Evolutionary conservation across 192 early-diverging fungal genomes (phyloP), one percentile per base, ranked within the genome.

Genomic region (Coemansia sp.): DNA sequence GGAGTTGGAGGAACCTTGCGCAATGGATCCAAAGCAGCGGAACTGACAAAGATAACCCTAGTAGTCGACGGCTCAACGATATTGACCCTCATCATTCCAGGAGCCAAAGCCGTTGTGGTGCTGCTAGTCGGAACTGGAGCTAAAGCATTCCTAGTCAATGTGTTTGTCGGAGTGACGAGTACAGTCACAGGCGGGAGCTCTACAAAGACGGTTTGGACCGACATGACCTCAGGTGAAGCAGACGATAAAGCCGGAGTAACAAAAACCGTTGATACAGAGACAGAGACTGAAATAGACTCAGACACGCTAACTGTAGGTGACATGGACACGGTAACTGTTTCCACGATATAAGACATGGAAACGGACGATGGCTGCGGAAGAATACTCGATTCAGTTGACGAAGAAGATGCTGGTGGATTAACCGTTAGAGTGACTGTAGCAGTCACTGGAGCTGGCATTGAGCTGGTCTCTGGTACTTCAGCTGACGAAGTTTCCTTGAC

Each of bases 401-500:
- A 50, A 22, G 47, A 43, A 43, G 40, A 41, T 8, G 40, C 9
- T 41, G 40, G 13, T 13, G 3, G 22, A 3, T 50, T 20, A 6
- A 50, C 47, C 9, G 47, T 50, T 50, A 50, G 20, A 50, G 20
- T 22, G 7, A 50, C 47, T 50, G 47, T 50, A n/a, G 9, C 47
- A 20, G 47, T 4, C 20, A 9, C 47, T 22, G 47, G 47, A 9
- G 47, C 9, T 22, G 49, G 13, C 11, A 31, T 15, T 13, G 27
- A 55, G 53, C 53, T 55, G 9, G 27, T 2, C 5, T 31, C 27
- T 6, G 13, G 15, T 55, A n/a, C 3, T 29, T 55, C 53, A 15
- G 53, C 53, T 3, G 53, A 55, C 1, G 53, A 55, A 11, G 53
- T 55, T 13, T 55, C 53, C 53, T 55, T 55, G 53, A 55, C 53